Evolutionary conservation across 495 filamentous ascomycete genomes (phyloP).

Genomic region (Tuber brumale): DNA sequence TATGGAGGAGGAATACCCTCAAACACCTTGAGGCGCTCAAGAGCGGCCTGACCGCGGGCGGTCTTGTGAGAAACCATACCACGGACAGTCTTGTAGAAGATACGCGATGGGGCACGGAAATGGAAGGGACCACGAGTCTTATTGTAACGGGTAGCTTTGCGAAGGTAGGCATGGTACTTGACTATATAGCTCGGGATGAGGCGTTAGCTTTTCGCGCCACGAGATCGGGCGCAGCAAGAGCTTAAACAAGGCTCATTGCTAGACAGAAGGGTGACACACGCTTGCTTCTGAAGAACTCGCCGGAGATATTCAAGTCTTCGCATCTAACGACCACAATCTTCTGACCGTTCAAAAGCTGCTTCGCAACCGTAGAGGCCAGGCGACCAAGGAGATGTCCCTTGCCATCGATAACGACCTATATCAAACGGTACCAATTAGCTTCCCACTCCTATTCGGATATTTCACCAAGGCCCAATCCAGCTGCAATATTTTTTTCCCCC

Average conservation of each 20-base stretch:
- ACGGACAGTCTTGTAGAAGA: constrained; percentile 99
- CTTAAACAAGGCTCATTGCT: not conserved
- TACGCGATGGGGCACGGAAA: constrained; percentile 96
- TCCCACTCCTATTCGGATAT: not conserved
- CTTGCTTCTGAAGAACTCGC: constrained; percentile 99
- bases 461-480: not conserved
- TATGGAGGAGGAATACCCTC: constrained; percentile 98
- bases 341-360: constrained; percentile 98
- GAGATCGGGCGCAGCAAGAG: not conserved
- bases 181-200: constrained; percentile 54
- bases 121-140: constrained; percentile 98
- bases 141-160: constrained; percentile 99
- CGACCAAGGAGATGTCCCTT: constrained; percentile 99
- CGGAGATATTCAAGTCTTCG: constrained; percentile 98
- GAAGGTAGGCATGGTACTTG: constrained; percentile 99
- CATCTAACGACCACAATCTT: constrained; percentile 99
- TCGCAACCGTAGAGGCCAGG: constrained; percentile 96
- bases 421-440: constrained; percentile 34
- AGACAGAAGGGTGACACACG: constrained; percentile 59
- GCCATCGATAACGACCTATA: constrained; percentile 94
- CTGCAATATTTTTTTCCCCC: not conserved
- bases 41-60: constrained; percentile 85
- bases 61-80: constrained; percentile 99
- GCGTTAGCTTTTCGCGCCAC: constrained; percentile 18
- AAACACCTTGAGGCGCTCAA: constrained; percentile 98